Evolutionary conservation across 2,329 filamentous ascomycete genomes (phyloP), one percentile per base, ranked within the genome.

Genomic region (Sporothrix pallida): DNA sequence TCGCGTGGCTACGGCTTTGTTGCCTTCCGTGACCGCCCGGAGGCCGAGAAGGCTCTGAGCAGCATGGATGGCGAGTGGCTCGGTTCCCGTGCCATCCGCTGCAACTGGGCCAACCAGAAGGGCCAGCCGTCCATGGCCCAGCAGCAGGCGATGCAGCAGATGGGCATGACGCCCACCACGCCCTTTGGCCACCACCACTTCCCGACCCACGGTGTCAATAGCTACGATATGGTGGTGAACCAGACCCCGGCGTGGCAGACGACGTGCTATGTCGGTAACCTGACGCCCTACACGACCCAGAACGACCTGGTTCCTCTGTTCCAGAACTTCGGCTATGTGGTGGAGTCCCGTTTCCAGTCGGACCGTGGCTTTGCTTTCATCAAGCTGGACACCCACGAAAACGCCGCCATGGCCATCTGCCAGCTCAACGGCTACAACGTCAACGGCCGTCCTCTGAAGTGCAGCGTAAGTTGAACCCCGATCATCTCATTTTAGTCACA

Each of bases 51-150:
- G 84, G 95, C 96, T 1, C 84, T 99, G 80, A 97, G 92, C 84
- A 94, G 94, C 76, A 99, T 99, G 96, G 96, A 99, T 80, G 96
- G 96, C 76, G 96, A 99, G 85, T 99, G 96, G 96, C 91, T 99
- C 70, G 96, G 96, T 72, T 98, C 96, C 79, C 93, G 96, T 77
- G 96, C 96, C 56, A 99, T 99, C 81, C 95, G 96, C 78, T 98
- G 95, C 89, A 99, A 99, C 87, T 99, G 96, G 96, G 96, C 96
- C 75, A 99, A 99, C 86, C 96, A 99, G 81, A 99, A 99, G 87
- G 96, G 96, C n/a, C 96, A 99, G 81, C 96, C 96, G 73, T 98
- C 96, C 1, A 98, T 98, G 83, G 94, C 95, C 68, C 95, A 99
- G 85, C 96, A 98, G 84, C 94, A 97, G 83, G 94, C 94, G 52